Percentiles rank a stretch among this genome's conserved stretches.
Conservation (phyloP, 2,329 filamentous ascomycete genomes). For the Fonsecaea pugnacius region DNA sequence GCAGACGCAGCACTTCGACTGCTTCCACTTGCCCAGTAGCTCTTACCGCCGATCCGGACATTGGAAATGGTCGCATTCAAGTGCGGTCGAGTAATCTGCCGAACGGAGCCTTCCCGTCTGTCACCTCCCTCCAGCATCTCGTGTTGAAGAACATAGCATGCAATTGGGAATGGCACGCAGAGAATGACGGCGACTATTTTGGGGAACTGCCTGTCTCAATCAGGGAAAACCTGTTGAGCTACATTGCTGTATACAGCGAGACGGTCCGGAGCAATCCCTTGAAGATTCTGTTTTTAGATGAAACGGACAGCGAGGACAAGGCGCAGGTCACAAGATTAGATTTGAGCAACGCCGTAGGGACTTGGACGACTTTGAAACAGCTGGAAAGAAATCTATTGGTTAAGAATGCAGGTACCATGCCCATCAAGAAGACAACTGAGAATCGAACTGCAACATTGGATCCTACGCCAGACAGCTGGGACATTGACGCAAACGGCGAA, state of each 20-base stretch:
- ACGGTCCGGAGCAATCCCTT: conserved; percentile 51
- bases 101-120: conserved; percentile 44
- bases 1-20: conserved; percentile 34
- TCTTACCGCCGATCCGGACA: conserved; percentile 19
- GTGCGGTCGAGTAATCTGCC: conserved; percentile 43
- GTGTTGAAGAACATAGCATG: conserved; percentile 59
- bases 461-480: conserved; percentile 47
- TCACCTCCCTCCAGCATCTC: conserved; percentile 55
- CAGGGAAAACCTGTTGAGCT: conserved; percentile 60
- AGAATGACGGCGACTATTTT: conserved; percentile 62
- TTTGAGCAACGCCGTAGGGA: conserved; percentile 56
- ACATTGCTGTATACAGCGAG: conserved; percentile 57
- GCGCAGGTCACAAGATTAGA: conserved; percentile 58
- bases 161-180: conserved; percentile 61
- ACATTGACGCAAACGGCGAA: conserved; percentile 39
- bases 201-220: conserved; percentile 56
- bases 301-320: conserved; percentile 38
- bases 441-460: conserved; percentile 3
- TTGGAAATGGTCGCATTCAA: conserved; percentile 24
- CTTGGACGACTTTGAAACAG: conserved; percentile 54
- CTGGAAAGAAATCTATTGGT: conserved; percentile 51
- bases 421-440: conserved; percentile 1
- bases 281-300: conserved; percentile 53
- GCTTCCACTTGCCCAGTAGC: conserved; percentile 5
- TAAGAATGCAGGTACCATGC: conserved; percentile 26